Base-by-base conservation (phyloP, 2,329 filamentous ascomycete genomes). In the Neopestalotiopsis clavispora region DNA sequence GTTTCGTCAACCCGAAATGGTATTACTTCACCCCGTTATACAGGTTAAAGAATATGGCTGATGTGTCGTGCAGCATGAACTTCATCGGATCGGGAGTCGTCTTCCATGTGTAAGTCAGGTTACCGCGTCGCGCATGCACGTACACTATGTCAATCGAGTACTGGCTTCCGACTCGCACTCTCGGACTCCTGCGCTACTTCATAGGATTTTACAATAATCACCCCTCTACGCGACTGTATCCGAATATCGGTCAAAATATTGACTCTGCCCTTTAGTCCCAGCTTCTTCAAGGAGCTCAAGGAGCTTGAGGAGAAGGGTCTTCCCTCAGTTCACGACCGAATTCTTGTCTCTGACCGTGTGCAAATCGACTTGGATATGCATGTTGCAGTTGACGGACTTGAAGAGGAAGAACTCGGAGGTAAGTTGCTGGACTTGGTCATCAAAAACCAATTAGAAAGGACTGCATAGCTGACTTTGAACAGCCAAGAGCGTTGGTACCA, bases 1-100 rank as follows among this genome's bases (percentile, higher is more conserved):
- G 93, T 69, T 86, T 95, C 70, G 85, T 95, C 72, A 93, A 92
- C 77, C 90, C 91, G 6, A 83, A 83, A 58, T 92, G 88, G 52
- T 67, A 67, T 42, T 1, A 30, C 28, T 49, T 28, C 62, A n/a
- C 7, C 4, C 42, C n/a, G 4, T 13, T n/a, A 4, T 20, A 12
- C 42, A 49, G 42, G 20, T 38, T 7, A 58, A 17, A 30, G 32
- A 42, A 20, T n/a, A 38, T 30, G 4, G n/a, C 62, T 65, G 17
- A 65, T 40, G 20, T 65, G 13, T 23, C 62, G n/a, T 32, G 9
- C 42, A 65, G 62, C 78, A 85, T 89, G 74, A 95, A 94, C 82
- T 83, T 95, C 68, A 91, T 95, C 77, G 92, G 92, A 69, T 91
- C 90, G 63, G 91, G 85, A 61, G 86, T 88, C 56, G 88, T 67